A percentile compares a stretch with the other conserved stretches of the same genome.
Conservation (phyloP, 2,329 filamentous ascomycete species). For the Hypoxylon sp. region DNA sequence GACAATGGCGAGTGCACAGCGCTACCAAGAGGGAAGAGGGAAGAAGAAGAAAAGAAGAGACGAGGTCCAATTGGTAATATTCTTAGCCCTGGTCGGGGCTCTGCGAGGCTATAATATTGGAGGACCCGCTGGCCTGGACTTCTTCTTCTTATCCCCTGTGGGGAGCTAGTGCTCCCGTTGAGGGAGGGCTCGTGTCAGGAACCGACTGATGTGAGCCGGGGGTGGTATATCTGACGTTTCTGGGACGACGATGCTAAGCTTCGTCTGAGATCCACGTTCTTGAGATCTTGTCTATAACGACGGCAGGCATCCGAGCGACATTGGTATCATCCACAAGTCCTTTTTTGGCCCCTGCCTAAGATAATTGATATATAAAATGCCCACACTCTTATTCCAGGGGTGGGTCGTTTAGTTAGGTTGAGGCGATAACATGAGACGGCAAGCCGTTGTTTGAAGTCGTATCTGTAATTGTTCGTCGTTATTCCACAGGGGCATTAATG, state of each 20-base stretch:
- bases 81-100: constrained; percentile 42
- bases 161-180: constrained; percentile 56
- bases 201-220: constrained; percentile 54
- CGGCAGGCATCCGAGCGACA: constrained; percentile 70
- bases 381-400: constrained; percentile 41
- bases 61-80: constrained; percentile 46
- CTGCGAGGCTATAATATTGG: constrained; percentile 58
- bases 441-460: constrained; percentile 44
- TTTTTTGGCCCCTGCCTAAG: constrained; percentile 30
- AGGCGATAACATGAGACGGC: constrained; percentile 47
- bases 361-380: constrained; percentile 20
- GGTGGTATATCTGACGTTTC: constrained; percentile 60
- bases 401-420: constrained; percentile 27
- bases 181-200: constrained; percentile 61
- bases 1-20: constrained; percentile 67
- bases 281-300: constrained; percentile 66
- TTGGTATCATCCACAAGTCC: constrained; percentile 51
- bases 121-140: constrained; percentile 51
- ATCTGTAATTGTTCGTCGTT: constrained; percentile 38
- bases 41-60: constrained; percentile 50
- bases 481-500: constrained; percentile 42
- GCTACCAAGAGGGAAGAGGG: constrained; percentile 58
- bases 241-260: constrained; percentile 58
- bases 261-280: constrained; percentile 66
- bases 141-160: constrained; percentile 48